phyloP scores from a whole-genome alignment of 805 yeast species.

The Sugiyamaella americana region DNA sequence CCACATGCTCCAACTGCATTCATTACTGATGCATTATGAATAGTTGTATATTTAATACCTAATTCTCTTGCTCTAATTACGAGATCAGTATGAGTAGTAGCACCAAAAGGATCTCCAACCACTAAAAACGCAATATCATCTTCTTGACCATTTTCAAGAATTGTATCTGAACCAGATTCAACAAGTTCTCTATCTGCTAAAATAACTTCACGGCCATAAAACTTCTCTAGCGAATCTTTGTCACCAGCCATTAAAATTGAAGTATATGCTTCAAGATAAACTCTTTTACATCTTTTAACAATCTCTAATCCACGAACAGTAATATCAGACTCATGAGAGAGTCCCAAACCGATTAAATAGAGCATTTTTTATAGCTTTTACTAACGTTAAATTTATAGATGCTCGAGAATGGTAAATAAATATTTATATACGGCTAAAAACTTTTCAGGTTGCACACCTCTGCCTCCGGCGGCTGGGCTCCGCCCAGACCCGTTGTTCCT shows the following conservation, averaged over 20 bases:
- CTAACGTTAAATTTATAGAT: no score
- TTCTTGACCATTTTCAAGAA: conserved; percentile 64
- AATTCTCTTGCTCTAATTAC: conserved; percentile 86
- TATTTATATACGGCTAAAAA: no score
- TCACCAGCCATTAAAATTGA: conserved; percentile 93
- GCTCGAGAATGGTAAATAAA: no score
- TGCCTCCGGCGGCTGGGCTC: no score
- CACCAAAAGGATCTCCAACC: conserved; percentile 97
- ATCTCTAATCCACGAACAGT: conserved; percentile 91
- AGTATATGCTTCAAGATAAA: conserved; percentile 94
- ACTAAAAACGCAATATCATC: conserved; percentile 92
- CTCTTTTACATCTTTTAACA: conserved; percentile 76
- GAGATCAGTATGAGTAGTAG: conserved; percentile 95
- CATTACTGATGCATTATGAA: conserved; percentile 96
- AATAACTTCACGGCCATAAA: conserved; percentile 78
- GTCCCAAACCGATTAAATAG: conserved; percentile 85
- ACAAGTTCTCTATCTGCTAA: conserved; percentile 94
- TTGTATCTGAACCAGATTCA: conserved; percentile 80
- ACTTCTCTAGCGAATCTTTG: conserved; percentile 63
- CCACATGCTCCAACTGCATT: conserved; percentile 99
- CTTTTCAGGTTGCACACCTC: no score
- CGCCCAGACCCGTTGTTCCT: no score
- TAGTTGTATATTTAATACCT: conserved; percentile 67
- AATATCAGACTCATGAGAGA: conserved; percentile 82
- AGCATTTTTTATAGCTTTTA: conserved; percentile 63